Evolutionary conservation across 495 filamentous ascomycete species (phyloP).

Genomic region (Trichoderma virens): DNA sequence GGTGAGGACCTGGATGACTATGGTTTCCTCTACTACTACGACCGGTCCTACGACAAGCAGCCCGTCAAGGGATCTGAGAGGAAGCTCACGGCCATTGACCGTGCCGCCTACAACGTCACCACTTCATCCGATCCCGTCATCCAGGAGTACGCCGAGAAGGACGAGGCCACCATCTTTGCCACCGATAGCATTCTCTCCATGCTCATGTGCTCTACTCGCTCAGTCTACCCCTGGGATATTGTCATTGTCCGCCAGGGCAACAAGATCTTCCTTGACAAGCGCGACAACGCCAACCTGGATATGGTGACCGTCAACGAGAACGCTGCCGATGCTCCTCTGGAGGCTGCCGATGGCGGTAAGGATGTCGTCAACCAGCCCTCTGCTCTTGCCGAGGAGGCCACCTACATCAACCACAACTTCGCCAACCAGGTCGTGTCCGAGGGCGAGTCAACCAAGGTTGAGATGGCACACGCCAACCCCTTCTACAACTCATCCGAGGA

Average conservation of each 20-base stretch:
- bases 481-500: constrained; percentile 95
- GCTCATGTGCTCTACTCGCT: constrained; percentile 96
- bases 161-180: constrained; percentile 94
- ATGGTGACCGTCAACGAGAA: constrained; percentile 99
- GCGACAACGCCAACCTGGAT: constrained; percentile 85
- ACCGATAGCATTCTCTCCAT: constrained; percentile 95
- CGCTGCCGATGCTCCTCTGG: constrained; percentile 89
- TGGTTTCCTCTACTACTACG: constrained; percentile 96
- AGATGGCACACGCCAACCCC: constrained; percentile 83
- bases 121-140: constrained; percentile 93
- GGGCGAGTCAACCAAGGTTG: constrained; percentile 63
- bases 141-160: constrained; percentile 92
- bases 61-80: constrained; percentile 81
- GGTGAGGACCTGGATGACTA: constrained; percentile 93
- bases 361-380: constrained; percentile 86
- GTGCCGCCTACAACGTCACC: constrained; percentile 94
- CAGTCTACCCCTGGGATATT: constrained; percentile 96
- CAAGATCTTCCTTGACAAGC: constrained; percentile 98
- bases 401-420: constrained; percentile 99
- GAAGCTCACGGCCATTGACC: constrained; percentile 79
- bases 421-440: constrained; percentile 87
- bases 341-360: constrained; percentile 85
- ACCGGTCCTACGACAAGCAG: constrained; percentile 85
- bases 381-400: constrained; percentile 90
- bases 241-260: constrained; percentile 82